Evolutionary conservation across 345 rosid species (phyloP).

Genomic region (Excoecaria cochinchinensis): DNA sequence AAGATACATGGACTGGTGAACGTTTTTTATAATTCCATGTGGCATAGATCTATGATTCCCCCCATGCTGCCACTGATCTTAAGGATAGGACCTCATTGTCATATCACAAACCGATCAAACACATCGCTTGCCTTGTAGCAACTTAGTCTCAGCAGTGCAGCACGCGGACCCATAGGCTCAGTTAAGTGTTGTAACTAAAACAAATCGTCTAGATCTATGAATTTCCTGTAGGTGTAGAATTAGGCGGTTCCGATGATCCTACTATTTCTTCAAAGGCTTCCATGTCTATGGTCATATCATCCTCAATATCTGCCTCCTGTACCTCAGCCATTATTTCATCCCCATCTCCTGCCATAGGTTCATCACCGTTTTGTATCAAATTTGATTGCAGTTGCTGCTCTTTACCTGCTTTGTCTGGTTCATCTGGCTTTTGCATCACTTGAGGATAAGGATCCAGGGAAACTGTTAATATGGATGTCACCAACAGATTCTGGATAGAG

Average conservation of each 20-base stretch:
- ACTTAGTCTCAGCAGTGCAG: not conserved
- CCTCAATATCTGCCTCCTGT: constrained; percentile 64
- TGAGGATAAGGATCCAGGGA: constrained; percentile 50
- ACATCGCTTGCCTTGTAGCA: not conserved
- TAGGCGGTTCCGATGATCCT: constrained; percentile 44
- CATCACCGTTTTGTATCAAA: constrained; percentile 58
- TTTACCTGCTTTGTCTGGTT: constrained; percentile 29
- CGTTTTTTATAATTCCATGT: not conserved
- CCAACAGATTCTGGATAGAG: constrained; percentile 67
- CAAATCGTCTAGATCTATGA: constrained; percentile 28
- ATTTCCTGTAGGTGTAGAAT: constrained; percentile 37
- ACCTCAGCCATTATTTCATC: constrained; percentile 76
- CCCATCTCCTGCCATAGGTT: constrained; percentile 51
- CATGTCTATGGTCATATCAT: constrained; percentile 65
- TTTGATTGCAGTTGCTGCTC: constrained; percentile 31
- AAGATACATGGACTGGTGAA: not conserved
- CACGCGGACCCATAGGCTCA: not conserved
- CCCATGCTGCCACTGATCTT: not conserved
- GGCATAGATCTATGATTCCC: not conserved
- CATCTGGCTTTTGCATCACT: constrained; percentile 31
- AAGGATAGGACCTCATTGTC: not conserved
- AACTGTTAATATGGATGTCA: constrained; percentile 60
- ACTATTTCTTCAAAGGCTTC: constrained; percentile 58
- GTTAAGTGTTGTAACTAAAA: not conserved
- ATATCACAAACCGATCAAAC: no score